These are phyloP conservation scores for Aspergillus kassunensis DNA, from an alignment of 495 filamentous ascomycete genomes.

Conservation along the genomic window DNA sequence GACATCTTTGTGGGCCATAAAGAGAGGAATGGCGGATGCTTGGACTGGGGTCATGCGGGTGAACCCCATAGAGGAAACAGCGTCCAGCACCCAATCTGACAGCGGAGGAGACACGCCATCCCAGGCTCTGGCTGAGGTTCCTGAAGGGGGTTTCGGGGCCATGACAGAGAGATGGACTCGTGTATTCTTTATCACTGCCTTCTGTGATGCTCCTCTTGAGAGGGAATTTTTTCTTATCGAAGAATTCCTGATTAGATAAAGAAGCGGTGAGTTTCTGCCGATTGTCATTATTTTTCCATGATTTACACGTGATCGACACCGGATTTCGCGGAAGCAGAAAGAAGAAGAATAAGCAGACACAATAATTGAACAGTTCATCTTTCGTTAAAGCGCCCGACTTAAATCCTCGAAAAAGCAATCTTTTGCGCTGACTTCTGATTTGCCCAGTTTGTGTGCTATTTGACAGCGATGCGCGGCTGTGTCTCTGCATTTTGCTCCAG, in stretches of 20 bases:
- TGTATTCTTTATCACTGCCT: neutral
- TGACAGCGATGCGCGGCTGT: conserved; percentile 16
- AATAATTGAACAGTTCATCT: conserved; percentile 1
- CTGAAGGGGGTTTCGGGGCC: conserved; percentile 37
- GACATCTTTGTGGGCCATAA: conserved; percentile 91
- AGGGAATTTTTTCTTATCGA: conserved; percentile 9
- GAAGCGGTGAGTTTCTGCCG: conserved; percentile 23
- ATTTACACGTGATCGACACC: conserved; percentile 10
- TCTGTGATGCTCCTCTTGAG: neutral
- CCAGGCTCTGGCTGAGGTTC: conserved; percentile 62
- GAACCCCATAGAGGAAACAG: conserved; percentile 80
- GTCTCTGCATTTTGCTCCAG: conserved; percentile 16
- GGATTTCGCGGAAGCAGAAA: conserved; percentile 9
- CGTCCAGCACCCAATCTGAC: conserved; percentile 88
- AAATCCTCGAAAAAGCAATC: neutral
- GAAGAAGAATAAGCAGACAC: conserved; percentile 6
- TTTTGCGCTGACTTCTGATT: neutral
- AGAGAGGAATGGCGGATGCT: conserved; percentile 86
- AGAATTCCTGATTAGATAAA: conserved; percentile 23
- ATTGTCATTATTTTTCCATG: neutral
- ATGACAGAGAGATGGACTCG: conserved; percentile 15
- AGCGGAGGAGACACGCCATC: conserved; percentile 70
- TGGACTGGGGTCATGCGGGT: conserved; percentile 89
- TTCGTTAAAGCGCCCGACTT: neutral
- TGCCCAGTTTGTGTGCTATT: neutral